Evolutionary conservation across 129 eudicot species (phyloP).

Genomic region (Tanacetum coccineum): DNA sequence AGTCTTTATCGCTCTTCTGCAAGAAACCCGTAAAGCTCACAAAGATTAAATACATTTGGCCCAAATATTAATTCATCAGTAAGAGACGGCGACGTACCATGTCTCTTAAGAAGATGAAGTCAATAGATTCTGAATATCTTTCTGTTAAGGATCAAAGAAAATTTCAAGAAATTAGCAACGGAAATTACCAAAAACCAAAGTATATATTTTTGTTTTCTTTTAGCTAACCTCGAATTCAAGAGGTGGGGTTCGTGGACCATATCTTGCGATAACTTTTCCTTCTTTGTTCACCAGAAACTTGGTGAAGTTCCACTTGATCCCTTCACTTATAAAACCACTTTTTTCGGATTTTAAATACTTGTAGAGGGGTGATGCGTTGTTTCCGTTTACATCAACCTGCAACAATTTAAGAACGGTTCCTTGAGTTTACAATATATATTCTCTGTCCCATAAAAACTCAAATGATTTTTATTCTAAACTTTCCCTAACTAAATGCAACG

Average conservation of each 20-base stretch:
- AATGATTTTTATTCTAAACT: background rate
- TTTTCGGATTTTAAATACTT: constrained; percentile 70
- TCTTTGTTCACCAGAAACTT: constrained; percentile 78
- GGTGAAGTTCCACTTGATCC: constrained; percentile 93
- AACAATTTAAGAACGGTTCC: constrained; percentile 6
- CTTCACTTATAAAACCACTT: constrained; percentile 66
- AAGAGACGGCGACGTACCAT: constrained; percentile 15
- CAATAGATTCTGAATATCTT: constrained; percentile 52
- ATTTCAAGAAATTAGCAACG: constrained; percentile 9
- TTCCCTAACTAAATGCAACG: constrained; percentile 2
- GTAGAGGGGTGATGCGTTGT: constrained; percentile 84
- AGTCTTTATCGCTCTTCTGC: constrained; percentile 13
- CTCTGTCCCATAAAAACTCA: background rate
- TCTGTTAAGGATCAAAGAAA: constrained; percentile 37
- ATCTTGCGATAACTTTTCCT: constrained; percentile 81
- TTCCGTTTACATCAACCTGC: constrained; percentile 83
- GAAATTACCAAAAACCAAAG: background rate
- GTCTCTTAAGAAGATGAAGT: constrained; percentile 43
- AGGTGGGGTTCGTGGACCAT: constrained; percentile 75
- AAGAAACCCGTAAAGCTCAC: background rate
- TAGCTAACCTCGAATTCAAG: constrained; percentile 66
- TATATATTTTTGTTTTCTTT: background rate
- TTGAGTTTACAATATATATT: background rate
- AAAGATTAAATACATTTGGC: too few species aligned
- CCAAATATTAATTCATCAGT: constrained; percentile 16